Evolutionary conservation across 768 basidiomycete species (phyloP).

Genomic region (Phylloporus sp.): DNA sequence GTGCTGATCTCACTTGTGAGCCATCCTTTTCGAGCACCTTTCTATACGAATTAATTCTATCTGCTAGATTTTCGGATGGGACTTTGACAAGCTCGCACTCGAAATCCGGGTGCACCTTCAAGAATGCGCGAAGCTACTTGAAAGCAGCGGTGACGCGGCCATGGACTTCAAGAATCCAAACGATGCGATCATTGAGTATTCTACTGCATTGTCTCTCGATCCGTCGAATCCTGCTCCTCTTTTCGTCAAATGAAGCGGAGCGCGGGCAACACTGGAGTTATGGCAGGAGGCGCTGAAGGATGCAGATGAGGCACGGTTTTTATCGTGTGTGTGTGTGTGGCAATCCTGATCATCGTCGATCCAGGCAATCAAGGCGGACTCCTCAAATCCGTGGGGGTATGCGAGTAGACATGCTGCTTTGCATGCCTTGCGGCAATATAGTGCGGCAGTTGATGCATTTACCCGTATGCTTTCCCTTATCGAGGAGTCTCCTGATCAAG

Average conservation of each 20-base stretch:
- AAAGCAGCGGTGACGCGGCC: constrained; percentile 1
- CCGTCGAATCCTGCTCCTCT: no score
- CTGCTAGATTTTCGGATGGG: constrained; percentile 13
- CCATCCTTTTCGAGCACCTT: fast-evolving
- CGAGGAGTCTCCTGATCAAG: not conserved
- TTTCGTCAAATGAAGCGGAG: constrained; percentile 3
- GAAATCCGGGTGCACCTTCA: not conserved
- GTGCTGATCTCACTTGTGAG: not conserved
- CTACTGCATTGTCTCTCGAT: not conserved
- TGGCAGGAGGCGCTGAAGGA: constrained; percentile 5
- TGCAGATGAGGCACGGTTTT: not conserved
- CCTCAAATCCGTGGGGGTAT: not conserved
- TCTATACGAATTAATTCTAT: not conserved
- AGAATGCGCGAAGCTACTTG: not conserved
- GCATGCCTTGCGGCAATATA: not conserved
- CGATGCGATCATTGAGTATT: constrained; percentile 5
- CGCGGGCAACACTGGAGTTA: not conserved
- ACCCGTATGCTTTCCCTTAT: not conserved
- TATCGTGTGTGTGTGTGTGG: not conserved
- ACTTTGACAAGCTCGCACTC: constrained; percentile 3
- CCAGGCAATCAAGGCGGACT: not conserved
- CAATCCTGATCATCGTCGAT: not conserved
- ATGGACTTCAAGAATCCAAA: not conserved
- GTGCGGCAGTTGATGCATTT: not conserved
- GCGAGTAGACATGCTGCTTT: not conserved